phyloP scores from a whole-genome alignment of 2,329 filamentous ascomycete species.

The Aspergillus tubingensis region DNA sequence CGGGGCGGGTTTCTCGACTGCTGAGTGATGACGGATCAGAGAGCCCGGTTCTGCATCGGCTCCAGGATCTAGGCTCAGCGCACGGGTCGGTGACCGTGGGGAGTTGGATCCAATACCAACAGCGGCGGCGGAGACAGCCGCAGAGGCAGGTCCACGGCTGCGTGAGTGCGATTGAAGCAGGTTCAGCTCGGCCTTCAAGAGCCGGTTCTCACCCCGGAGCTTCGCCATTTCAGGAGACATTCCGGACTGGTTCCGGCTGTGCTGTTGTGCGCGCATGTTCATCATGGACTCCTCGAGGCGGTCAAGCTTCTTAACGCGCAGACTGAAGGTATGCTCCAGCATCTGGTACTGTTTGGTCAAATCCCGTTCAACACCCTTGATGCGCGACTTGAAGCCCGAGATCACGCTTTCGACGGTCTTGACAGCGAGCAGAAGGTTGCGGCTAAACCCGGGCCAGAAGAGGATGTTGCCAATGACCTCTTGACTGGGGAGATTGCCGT shows the following conservation, averaged over 20 bases:
- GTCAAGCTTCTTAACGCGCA: slow-evolving; percentile 81
- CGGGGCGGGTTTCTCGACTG: slow-evolving; percentile 45
- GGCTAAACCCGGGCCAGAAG: slow-evolving; percentile 74
- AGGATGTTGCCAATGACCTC: slow-evolving; percentile 85
- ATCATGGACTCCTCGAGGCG: slow-evolving; percentile 78
- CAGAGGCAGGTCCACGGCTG: slow-evolving; percentile 51
- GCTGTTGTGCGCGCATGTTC: slow-evolving; percentile 51
- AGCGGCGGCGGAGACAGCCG: slow-evolving; percentile 37
- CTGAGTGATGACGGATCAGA: slow-evolving; percentile 58
- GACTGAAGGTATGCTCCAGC: slow-evolving; percentile 77
- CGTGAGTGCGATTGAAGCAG: slow-evolving; percentile 69
- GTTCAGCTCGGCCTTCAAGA: slow-evolving; percentile 63
- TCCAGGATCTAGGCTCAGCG: slow-evolving; percentile 23
- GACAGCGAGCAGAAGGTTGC: slow-evolving; percentile 82
- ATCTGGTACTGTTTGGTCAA: slow-evolving; percentile 88
- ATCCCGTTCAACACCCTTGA: slow-evolving; percentile 83
- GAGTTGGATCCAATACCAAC: slow-evolving; percentile 35
- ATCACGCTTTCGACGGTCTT: slow-evolving; percentile 84
- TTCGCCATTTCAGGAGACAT: slow-evolving; percentile 58
- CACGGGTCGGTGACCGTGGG: slow-evolving; percentile 33
- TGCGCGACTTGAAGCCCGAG: slow-evolving; percentile 73
- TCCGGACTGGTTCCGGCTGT: slow-evolving; percentile 32
- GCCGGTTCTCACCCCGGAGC: slow-evolving; percentile 61
- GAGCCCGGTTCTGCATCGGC: slow-evolving; percentile 45
- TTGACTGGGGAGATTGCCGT: slow-evolving; percentile 79